Conservation (phyloP, 176 grass and related monocot genomes). For the Oropetium thomaeum region DNA sequence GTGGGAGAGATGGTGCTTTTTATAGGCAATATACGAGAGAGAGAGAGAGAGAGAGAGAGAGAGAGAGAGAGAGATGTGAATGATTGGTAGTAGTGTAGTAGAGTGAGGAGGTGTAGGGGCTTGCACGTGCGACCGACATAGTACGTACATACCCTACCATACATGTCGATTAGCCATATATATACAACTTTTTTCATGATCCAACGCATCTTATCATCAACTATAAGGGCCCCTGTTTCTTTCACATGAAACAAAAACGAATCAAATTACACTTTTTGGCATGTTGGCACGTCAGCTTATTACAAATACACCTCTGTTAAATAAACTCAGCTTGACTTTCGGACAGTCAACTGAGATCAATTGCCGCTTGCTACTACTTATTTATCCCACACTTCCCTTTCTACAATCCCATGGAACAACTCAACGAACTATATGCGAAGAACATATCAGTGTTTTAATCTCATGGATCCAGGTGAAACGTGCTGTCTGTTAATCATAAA, state of each 20-base stretch:
- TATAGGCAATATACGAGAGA: constrained; percentile 18
- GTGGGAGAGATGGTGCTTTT: constrained; percentile 15
- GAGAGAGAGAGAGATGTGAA: constrained; percentile 14
- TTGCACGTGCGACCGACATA: constrained; percentile 48
- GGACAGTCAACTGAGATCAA: no score
- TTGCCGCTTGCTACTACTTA: no score
- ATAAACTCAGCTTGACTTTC: no score
- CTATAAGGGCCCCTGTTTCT: background rate
- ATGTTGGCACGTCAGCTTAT: no score
- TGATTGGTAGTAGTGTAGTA: constrained; percentile 36
- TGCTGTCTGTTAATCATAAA: no score
- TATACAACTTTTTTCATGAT: background rate
- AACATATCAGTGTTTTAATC: no score
- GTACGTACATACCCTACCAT: constrained; percentile 39
- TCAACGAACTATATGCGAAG: no score
- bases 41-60: constrained; percentile 1
- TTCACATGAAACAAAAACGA: background rate
- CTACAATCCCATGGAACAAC: no score
- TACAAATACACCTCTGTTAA: no score
- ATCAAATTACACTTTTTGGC: no score
- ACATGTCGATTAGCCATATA: background rate
- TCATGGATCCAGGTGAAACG: no score
- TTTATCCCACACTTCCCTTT: no score
- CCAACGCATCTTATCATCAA: background rate
- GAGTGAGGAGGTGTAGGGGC: background rate